Conservation (phyloP, 2,329 filamentous ascomycete species). For the Keithomyces neogunnii region DNA sequence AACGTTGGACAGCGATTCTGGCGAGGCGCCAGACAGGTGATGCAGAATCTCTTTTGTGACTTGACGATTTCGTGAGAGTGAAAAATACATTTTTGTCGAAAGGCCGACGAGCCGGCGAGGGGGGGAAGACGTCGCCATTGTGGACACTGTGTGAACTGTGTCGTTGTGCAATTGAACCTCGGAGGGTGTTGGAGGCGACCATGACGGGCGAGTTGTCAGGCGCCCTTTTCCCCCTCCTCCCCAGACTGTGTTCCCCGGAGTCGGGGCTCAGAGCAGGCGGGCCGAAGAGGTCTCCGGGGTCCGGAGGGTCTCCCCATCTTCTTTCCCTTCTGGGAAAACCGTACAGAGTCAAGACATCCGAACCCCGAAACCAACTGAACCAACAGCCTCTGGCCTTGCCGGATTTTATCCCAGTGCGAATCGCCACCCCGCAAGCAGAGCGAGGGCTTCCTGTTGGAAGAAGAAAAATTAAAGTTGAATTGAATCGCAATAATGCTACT, state of each 20-base stretch:
- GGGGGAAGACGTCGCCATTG: slow-evolving; percentile 8
- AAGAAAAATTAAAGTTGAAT: too few relatives aligned
- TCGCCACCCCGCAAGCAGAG: too few relatives aligned
- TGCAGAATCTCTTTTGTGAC: slow-evolving; percentile 44
- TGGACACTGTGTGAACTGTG: not conserved
- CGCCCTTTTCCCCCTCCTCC: not conserved
- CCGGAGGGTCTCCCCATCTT: not conserved
- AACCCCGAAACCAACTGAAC: not conserved
- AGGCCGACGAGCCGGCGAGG: slow-evolving; percentile 60
- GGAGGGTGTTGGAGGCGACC: not conserved
- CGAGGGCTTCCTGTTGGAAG: too few relatives aligned
- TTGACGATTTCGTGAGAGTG: slow-evolving; percentile 49
- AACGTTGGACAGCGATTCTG: slow-evolving; percentile 38
- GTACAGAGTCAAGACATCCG: not conserved
- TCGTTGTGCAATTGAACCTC: not conserved
- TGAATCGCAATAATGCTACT: too few relatives aligned
- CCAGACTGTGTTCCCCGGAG: not conserved
- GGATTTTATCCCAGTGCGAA: too few relatives aligned
- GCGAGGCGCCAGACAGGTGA: slow-evolving; percentile 32
- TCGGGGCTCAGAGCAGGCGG: not conserved
- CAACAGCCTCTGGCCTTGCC: not conserved
- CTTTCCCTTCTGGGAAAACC: slow-evolving; percentile 10
- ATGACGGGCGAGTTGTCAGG: too few relatives aligned
- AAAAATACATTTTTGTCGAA: slow-evolving; percentile 76
- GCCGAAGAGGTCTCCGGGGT: not conserved